Percentiles rank a stretch among this genome's conserved stretches.
These are phyloP conservation scores for Cladosporium velox DNA, from an alignment of 2,329 filamentous ascomycete species.

Conservation along the genomic window DNA sequence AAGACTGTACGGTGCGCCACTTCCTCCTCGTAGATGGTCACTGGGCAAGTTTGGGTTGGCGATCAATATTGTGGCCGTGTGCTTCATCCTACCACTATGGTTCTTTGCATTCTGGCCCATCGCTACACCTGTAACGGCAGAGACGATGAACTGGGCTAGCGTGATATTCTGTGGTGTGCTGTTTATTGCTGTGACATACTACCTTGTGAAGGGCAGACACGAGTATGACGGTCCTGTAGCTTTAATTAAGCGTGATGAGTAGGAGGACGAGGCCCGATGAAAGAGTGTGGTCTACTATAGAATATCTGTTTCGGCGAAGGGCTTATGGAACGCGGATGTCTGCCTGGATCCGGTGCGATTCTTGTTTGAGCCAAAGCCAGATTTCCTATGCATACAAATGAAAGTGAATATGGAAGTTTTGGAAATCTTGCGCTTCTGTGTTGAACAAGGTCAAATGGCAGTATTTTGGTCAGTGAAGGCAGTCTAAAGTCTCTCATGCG, in stretches of 20 bases:
- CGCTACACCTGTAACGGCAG: constrained; percentile 23
- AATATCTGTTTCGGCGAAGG: neutral
- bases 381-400: neutral
- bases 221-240: constrained; percentile 35
- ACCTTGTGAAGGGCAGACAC: constrained; percentile 38
- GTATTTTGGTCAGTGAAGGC: neutral
- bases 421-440: neutral
- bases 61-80: constrained; percentile 37
- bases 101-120: constrained; percentile 57
- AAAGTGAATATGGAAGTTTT: neutral
- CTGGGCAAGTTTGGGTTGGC: constrained; percentile 31
- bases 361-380: neutral
- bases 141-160: constrained; percentile 41
- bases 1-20: constrained; percentile 22
- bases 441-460: neutral
- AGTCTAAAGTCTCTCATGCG: neutral
- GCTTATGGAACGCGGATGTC: neutral
- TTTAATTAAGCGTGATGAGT: constrained; percentile 32
- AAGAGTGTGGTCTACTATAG: neutral
- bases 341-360: neutral
- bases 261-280: neutral
- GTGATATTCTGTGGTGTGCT: constrained; percentile 32
- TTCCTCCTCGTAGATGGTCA: constrained; percentile 27
- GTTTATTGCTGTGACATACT: constrained; percentile 32
- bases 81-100: constrained; percentile 49